Conservation (phyloP, 495 filamentous ascomycete genomes). For the Massariosphaeria phaeospora region DNA sequence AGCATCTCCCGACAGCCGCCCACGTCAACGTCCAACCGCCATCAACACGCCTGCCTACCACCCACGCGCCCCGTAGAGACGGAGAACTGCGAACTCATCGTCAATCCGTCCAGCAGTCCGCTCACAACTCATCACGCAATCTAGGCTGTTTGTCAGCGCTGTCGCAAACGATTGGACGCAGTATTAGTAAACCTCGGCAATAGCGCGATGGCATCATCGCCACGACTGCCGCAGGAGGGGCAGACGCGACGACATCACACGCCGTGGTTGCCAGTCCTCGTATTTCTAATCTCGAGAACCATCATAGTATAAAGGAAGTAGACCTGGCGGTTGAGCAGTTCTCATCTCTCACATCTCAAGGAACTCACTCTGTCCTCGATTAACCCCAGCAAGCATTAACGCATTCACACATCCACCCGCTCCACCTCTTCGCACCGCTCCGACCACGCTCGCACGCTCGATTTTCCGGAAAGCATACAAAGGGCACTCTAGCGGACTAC, state of each 20-base stretch:
- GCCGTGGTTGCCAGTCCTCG: neutral
- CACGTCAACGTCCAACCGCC: too few relatives aligned
- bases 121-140: conserved; percentile 29
- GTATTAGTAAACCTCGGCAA: conserved; percentile 25
- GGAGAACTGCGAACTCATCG: too few relatives aligned
- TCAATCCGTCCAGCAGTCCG: too few relatives aligned
- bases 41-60: too few relatives aligned
- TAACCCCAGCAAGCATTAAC: conserved; percentile 1
- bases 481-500: neutral
- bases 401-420: neutral
- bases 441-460: conserved; percentile 13
- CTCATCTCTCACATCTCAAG: conserved; percentile 1
- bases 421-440: neutral
- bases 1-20: too few relatives aligned
- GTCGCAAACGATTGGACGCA: neutral
- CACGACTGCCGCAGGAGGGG: conserved; percentile 7
- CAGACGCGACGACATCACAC: neutral
- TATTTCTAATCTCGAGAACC: conserved; percentile 26
- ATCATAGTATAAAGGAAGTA: conserved; percentile 5
- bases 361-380: conserved; percentile 4
- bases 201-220: conserved; percentile 30
- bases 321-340: neutral
- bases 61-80: too few relatives aligned
- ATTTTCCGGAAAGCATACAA: conserved; percentile 1
- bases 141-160: conserved; percentile 23